Base-by-base conservation (phyloP, 768 basidiomycete species). In the Tylopilus plumbeoviolaceoides region DNA sequence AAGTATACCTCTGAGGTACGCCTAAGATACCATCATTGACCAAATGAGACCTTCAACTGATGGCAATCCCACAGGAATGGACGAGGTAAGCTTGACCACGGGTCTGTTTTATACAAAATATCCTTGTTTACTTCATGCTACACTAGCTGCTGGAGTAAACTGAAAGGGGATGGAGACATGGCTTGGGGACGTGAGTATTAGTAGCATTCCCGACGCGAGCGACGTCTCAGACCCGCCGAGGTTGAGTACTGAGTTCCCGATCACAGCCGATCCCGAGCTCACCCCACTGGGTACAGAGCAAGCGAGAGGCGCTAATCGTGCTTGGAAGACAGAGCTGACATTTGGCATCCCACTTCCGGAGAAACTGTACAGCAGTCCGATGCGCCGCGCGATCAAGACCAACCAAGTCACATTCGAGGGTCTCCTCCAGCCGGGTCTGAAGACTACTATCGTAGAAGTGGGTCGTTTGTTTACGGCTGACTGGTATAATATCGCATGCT, bases 131-230 rank as follows among this genome's bases (percentile, higher is more conserved):
- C 21, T 42, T 4, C 46, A 20, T 18, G 18, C 21, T 27, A 11
- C 14, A 45, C 7, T 44, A 84, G 83, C 57, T 35, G 35, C 7
- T 89, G 82, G 81, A 72, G 82, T 0, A 83, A 74, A 61, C 65
- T 81, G 1, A 69, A 84, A 35, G 83, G 82, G 2, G 84, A 91
- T 54, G 85, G 75, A 17, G 79, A 84, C 44, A 65, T 88, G 8
- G 71, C 71, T 10, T 91, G 89, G 89, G 89, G 89, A 15, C 89
- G 85, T 86, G 59, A 65, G 85, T 78, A 18, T 8, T 15, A 23
- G 7, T 7, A 1, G 28, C 28, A 10, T 33, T 36, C 28, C 31
- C 55, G 18, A 20, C 50, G 23, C 23, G 5, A 23, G 23, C 23
- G 23, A 23, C 23, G 23, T 23, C 23, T 23, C 23, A 23, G 23